phyloP scores from a whole-genome alignment of 2,329 filamentous ascomycete genomes.

The Chrysoporthe puriensis region DNA sequence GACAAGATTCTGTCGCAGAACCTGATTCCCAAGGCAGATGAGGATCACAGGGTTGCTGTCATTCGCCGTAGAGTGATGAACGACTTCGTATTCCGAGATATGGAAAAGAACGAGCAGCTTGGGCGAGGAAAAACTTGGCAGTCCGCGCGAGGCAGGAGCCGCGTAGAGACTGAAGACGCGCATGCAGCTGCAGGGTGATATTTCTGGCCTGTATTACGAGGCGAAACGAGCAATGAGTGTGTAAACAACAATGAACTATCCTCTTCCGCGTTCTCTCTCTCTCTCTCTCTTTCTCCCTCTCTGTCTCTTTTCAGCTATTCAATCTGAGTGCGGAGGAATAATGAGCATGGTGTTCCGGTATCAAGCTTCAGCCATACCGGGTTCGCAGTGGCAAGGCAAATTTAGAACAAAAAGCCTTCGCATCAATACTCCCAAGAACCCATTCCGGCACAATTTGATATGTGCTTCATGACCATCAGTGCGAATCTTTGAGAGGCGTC shows the following conservation, averaged over 20 bases:
- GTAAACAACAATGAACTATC: constrained; percentile 4
- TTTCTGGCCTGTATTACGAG: not conserved
- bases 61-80: constrained; percentile 22
- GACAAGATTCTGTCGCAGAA: constrained; percentile 27
- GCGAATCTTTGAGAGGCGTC: not conserved
- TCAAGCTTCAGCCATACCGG: not conserved
- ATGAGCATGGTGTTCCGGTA: not conserved
- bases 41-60: constrained; percentile 15
- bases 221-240: constrained; percentile 12
- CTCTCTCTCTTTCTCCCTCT: too few species aligned
- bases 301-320: not conserved
- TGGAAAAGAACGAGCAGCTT: constrained; percentile 14
- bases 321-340: not conserved
- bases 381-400: not conserved
- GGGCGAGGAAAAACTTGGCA: not conserved
- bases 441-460: not conserved
- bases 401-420: not conserved
- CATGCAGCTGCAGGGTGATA: constrained; percentile 13
- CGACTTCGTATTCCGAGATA: constrained; percentile 6
- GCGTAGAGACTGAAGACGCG: constrained; percentile 1
- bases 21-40: constrained; percentile 15
- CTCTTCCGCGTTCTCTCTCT: not conserved
- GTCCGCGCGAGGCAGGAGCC: not conserved
- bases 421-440: not conserved
- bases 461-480: not conserved